Evolutionary conservation across 345 rosid species (phyloP).

Genomic region (Citrus mangshanensis): DNA sequence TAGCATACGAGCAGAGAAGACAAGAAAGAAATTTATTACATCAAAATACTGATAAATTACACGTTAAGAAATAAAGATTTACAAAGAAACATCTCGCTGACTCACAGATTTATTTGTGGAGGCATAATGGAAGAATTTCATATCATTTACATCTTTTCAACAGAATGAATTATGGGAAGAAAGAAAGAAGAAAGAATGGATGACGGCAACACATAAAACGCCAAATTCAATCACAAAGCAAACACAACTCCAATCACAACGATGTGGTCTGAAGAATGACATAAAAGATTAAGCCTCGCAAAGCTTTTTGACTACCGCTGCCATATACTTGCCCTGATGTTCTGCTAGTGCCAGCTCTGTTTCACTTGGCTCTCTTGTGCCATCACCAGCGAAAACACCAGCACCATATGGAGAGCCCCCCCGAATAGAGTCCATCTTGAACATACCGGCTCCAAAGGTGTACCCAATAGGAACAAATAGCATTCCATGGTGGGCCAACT

Average conservation of each 20-base stretch:
- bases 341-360: conserved; percentile 68
- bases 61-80: neutral
- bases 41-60: conserved; percentile 13
- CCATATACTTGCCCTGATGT: conserved; percentile 84
- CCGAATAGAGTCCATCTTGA: conserved; percentile 65
- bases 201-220: neutral
- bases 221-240: conserved; percentile 23
- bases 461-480: conserved; percentile 80
- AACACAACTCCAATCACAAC: conserved; percentile 14
- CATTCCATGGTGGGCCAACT: conserved; percentile 82
- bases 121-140: conserved; percentile 11
- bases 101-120: conserved; percentile 12
- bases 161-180: neutral
- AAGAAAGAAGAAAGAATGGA: neutral
- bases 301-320: conserved; percentile 60
- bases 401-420: conserved; percentile 82
- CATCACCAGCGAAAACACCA: conserved; percentile 72
- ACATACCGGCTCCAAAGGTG: conserved; percentile 83
- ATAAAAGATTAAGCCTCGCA: conserved; percentile 21
- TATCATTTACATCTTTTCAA: conserved; percentile 34
- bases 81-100: conserved; percentile 16
- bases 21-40: conserved; percentile 11
- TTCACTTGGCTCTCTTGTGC: conserved; percentile 66
- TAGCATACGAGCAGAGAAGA: neutral
- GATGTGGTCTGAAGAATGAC: neutral